Evolutionary conservation across 2,329 filamentous ascomycete species (phyloP).

Genomic region (Fusarium chuoi): DNA sequence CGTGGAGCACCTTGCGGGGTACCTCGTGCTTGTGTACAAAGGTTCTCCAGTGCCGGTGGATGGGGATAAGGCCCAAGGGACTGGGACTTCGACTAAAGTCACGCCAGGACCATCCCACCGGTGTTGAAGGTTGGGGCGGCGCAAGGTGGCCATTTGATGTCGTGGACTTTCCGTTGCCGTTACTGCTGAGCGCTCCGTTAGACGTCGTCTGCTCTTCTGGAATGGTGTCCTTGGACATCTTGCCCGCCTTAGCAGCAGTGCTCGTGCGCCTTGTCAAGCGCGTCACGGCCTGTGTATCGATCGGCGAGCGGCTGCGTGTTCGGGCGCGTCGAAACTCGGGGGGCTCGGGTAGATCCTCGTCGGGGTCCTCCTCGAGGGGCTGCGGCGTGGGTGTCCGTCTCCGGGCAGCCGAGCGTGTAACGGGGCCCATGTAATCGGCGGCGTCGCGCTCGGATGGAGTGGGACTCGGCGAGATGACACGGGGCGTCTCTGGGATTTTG

Average conservation of each 20-base stretch:
- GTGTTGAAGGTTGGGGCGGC: constrained; percentile 69
- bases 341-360: constrained; percentile 59
- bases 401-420: constrained; percentile 77
- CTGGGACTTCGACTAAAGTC: constrained; percentile 92
- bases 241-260: constrained; percentile 46
- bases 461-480: constrained; percentile 90
- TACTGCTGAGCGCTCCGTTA: constrained; percentile 47
- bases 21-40: constrained; percentile 98
- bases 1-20: constrained; percentile 90
- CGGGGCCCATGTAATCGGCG: constrained; percentile 71
- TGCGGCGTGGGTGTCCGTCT: constrained; percentile 67
- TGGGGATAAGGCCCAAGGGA: constrained; percentile 92
- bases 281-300: constrained; percentile 61
- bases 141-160: constrained; percentile 73
- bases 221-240: constrained; percentile 35
- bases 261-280: constrained; percentile 63
- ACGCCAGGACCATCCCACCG: constrained; percentile 78
- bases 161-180: constrained; percentile 48
- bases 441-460: constrained; percentile 57
- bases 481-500: constrained; percentile 79
- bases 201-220: constrained; percentile 40
- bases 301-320: constrained; percentile 77
- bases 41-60: constrained; percentile 89
- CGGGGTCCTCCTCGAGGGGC: constrained; percentile 68
- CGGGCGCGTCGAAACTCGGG: constrained; percentile 70